Evolutionary conservation across 148 eudicot genomes (phyloP), one percentile per base, ranked within the genome.

Genomic region (Polygonum aviculare): DNA sequence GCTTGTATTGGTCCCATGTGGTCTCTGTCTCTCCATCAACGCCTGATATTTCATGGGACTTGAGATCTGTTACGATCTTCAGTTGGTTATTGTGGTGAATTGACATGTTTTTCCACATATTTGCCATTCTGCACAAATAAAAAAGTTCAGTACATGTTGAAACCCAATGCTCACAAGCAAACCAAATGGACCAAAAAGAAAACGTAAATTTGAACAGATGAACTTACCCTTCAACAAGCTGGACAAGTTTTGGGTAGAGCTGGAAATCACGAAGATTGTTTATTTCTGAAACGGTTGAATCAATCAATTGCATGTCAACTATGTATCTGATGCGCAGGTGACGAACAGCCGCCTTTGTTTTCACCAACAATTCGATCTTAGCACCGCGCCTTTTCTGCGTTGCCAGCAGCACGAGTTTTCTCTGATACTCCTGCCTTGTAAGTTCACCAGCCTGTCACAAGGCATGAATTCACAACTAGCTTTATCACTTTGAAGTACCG

Each of bases 301-400:
- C 97, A 87, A 95, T 81, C 51, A 94, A 92, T 80, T 95, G 99
- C 97, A 92, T 87, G 82, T 95, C 97, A 63, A 95, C 97, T 69
- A 92, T 95, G 78, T 95, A 95, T 74, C 96, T 87, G 57, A 93
- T 95, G 80, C 89, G 99, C 85, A 95, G 77, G 84, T 92, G 97
- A 79, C 94, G 92, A 69, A 95, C 96, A 70, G 96, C 99, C 75
- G 97, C 99, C 85, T 95, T 95, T 3, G 97, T 87, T 82, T 92
- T 92, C 83, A 92, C 94, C 74, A 95, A 54, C 73, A 94, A 82
- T 80, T 95, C 99, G 33, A 85, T 55, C 74, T 81, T 82, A 33
- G 93, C 91, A 82, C 84, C 84, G 2, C 96, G 90, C 78, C 90
- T 95, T 82, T 92, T 95, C 84, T 89, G 91, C 77, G 82, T 90